Base-by-base conservation (phyloP, 2,329 filamentous ascomycete genomes). In the Trichoderma guizhouense region DNA sequence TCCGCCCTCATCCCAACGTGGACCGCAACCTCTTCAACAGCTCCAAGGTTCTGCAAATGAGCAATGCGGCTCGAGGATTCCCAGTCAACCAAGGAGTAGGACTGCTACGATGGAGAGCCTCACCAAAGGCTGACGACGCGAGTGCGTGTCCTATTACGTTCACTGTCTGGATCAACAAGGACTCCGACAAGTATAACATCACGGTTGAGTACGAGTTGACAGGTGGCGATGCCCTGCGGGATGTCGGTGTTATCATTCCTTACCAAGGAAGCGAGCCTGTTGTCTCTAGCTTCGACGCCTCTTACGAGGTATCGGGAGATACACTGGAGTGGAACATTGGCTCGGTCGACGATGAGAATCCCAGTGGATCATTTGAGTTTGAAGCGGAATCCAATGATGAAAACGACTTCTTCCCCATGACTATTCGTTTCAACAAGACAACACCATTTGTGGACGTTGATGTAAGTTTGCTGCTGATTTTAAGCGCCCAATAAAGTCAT, bases 331-430 rank as follows among this genome's bases (percentile, higher is more conserved):
- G 96, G 96, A 92, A 91, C 55, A 93, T 99, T 77, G 95, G 96
- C 73, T 88, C 90, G 5, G 91, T 98, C 53, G 92, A 95, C 78
- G 91, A 94, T 65, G 91, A 91, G 72, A 97, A 96, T 80, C 84
- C 91, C 21, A 94, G 86, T 53, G 96, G 96, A 21, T 92, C 93
- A 61, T 98, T 99, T 78, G 96, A 99, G 81, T 98, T 99, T 76
- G 96, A 98, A 82, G 94, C 94, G 1, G 90, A 93, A 80, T 93
- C 93, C 12, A 89, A 90, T 70, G 93, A 95, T 76, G 96, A 98
- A 80, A 91, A 93, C 71, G 95, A 98, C 77, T 98, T 98, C 85
- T 99, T 99, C 90, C 96, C 96, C 1, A 98, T 99, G 95, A 92
- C 89, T 69, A 91, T 98, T 73, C 89, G 91, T 69, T 99, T 99